phyloP scores from a whole-genome alignment of 148 eudicot genomes.

The Chenopodium album region DNA sequence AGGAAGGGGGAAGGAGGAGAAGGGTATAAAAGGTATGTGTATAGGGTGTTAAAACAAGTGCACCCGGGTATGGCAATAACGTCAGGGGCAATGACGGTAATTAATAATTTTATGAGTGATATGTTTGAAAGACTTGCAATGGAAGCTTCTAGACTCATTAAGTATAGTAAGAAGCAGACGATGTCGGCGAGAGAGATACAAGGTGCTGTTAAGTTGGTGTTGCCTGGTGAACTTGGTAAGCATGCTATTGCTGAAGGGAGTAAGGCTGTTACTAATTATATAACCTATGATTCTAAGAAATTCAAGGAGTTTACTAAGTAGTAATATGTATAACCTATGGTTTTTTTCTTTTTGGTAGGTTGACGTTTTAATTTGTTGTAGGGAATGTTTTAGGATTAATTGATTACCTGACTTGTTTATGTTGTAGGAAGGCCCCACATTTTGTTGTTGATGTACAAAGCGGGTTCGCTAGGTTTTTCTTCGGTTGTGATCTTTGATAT shows the following conservation, averaged over 20 bases:
- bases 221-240: slow-evolving; percentile 78
- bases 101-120: slow-evolving; percentile 66
- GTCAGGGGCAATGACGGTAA: slow-evolving; percentile 63
- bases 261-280: slow-evolving; percentile 63
- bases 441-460: background rate
- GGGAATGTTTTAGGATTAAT: background rate
- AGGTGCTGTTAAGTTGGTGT: slow-evolving; percentile 67
- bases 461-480: too few relatives aligned
- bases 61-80: slow-evolving; percentile 76
- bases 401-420: background rate
- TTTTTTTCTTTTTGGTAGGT: background rate
- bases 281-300: slow-evolving; percentile 11
- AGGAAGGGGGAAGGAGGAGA: slow-evolving; percentile 28
- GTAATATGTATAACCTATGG: background rate
- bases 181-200: slow-evolving; percentile 74
- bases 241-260: slow-evolving; percentile 77
- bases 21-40: slow-evolving; percentile 62
- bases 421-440: background rate
- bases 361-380: background rate
- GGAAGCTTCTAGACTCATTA: slow-evolving; percentile 43
- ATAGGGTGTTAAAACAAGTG: slow-evolving; percentile 70
- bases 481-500: too few relatives aligned
- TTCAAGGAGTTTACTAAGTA: background rate
- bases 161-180: slow-evolving; percentile 36
- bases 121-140: slow-evolving; percentile 75